Evolutionary conservation across 1,139 yeast species (phyloP).

Genomic region (Ogataea hybrid): DNA sequence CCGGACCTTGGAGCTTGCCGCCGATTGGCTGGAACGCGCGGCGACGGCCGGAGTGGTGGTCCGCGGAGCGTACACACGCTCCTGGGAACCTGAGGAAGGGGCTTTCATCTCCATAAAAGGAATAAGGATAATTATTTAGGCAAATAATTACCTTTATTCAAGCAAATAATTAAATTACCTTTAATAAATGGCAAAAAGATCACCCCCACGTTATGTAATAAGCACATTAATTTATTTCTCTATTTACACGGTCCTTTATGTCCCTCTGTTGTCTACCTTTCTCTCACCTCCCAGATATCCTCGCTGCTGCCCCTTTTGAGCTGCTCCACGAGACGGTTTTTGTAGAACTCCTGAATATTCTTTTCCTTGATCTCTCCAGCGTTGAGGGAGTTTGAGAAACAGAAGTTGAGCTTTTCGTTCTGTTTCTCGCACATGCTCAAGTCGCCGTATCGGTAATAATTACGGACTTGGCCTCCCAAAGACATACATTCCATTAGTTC

Average conservation of each 20-base stretch:
- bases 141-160: not conserved
- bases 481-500: slow-evolving; percentile 85
- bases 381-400: slow-evolving; percentile 56
- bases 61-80: slow-evolving; percentile 2
- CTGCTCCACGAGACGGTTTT: slow-evolving; percentile 58
- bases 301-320: slow-evolving; percentile 71
- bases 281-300: slow-evolving; percentile 66
- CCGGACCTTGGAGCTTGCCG: not conserved
- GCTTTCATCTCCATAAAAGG: slow-evolving; percentile 7
- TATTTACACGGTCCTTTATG: slow-evolving; percentile 2
- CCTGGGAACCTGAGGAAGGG: slow-evolving; percentile 4
- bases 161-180: not conserved
- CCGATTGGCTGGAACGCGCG: not conserved
- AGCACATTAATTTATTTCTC: not conserved
- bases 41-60: not conserved
- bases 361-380: slow-evolving; percentile 47
- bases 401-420: slow-evolving; percentile 76
- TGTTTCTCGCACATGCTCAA: slow-evolving; percentile 69
- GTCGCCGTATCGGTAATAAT: slow-evolving; percentile 80
- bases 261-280: not conserved
- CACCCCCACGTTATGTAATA: not conserved
- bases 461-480: slow-evolving; percentile 81
- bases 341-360: slow-evolving; percentile 70
- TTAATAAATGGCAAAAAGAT: slow-evolving; percentile 2
- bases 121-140: not conserved